Percentiles rank a stretch among this genome's conserved stretches.
Conservation (phyloP, 495 filamentous ascomycete species). For the Aspergillus indologenus region DNA sequence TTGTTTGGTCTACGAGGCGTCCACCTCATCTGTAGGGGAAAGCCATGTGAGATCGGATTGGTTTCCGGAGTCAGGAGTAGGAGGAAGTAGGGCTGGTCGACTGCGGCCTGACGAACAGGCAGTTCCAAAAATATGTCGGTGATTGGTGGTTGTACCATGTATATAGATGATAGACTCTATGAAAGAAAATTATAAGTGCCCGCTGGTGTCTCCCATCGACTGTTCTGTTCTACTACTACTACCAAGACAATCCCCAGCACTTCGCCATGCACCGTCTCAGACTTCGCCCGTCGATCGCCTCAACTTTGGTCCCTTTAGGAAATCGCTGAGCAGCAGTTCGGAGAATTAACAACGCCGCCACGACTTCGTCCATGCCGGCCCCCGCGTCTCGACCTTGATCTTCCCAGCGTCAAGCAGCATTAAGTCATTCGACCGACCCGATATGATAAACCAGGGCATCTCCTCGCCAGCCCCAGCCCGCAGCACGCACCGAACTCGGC, state of each 20-base stretch:
- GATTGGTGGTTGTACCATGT: background rate
- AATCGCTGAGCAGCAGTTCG: background rate
- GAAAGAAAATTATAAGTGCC: background rate
- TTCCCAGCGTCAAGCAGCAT: background rate
- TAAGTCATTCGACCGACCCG: background rate
- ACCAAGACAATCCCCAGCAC: background rate
- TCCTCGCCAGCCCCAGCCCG: background rate
- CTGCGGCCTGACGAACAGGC: slow-evolving; percentile 10
- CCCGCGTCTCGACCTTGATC: background rate
- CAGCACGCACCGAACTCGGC: background rate
- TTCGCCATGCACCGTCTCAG: background rate
- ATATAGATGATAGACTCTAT: slow-evolving; percentile 8
- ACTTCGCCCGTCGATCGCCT: background rate
- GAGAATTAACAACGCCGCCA: background rate
- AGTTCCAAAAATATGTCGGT: background rate
- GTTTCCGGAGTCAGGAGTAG: background rate
- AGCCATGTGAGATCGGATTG: slow-evolving; percentile 5
- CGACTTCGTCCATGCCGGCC: background rate
- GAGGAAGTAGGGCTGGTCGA: slow-evolving; percentile 10
- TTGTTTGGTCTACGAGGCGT: slow-evolving; percentile 14
- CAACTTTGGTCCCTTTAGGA: background rate
- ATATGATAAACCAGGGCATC: background rate
- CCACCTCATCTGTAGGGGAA: slow-evolving; percentile 12
- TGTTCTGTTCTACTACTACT: background rate
- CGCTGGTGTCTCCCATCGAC: background rate